Evolutionary conservation across 2,329 filamentous ascomycete species (phyloP).

Genomic region (Diaporthe vaccinii): DNA sequence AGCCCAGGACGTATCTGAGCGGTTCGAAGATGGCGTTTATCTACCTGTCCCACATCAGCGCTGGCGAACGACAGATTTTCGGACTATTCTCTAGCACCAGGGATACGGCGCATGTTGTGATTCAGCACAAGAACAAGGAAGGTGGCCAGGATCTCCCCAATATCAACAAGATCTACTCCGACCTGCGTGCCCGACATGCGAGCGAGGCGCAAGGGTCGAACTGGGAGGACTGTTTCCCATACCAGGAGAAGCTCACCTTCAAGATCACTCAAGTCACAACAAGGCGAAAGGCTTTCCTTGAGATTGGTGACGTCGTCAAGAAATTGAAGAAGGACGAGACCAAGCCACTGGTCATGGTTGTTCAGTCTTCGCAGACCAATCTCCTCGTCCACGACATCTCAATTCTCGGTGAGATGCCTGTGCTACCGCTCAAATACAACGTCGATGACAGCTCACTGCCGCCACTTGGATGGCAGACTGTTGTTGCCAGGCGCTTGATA

Average conservation of each 20-base stretch:
- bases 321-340: constrained; percentile 89
- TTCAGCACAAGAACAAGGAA: constrained; percentile 87
- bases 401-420: constrained; percentile 85
- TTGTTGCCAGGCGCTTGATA: constrained; percentile 87
- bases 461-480: constrained; percentile 92
- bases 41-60: constrained; percentile 92
- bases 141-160: constrained; percentile 87
- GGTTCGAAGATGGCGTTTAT: constrained; percentile 83
- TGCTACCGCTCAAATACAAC: constrained; percentile 85
- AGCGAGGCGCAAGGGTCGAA: constrained; percentile 75
- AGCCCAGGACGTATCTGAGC: constrained; percentile 79
- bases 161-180: constrained; percentile 87
- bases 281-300: constrained; percentile 87
- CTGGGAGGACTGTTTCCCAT: constrained; percentile 86
- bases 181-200: constrained; percentile 76
- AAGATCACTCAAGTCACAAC: constrained; percentile 90
- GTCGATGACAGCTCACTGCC: constrained; percentile 88
- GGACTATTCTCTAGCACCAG: constrained; percentile 89
- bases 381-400: constrained; percentile 89
- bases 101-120: constrained; percentile 85
- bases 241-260: constrained; percentile 89
- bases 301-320: constrained; percentile 89
- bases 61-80: constrained; percentile 93
- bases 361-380: constrained; percentile 89
- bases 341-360: constrained; percentile 84